Evolutionary conservation across 1,284 basidiomycete genomes (phyloP), one percentile per base, ranked within the genome.

Genomic region (Uromyces viciae-fabae): DNA sequence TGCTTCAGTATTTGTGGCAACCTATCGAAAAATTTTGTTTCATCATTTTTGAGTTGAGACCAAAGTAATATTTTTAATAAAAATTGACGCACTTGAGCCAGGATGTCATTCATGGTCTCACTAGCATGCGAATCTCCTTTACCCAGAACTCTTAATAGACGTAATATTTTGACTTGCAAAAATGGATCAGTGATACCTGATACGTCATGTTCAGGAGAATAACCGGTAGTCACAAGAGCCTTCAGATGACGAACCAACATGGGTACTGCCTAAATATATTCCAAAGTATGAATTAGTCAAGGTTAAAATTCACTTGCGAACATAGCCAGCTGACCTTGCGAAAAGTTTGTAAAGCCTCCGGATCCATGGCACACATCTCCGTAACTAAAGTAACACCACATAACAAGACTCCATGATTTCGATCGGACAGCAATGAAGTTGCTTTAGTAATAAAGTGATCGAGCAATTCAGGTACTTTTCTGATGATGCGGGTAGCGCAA

Each of bases 171-270:
- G 85, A 96, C 92, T 87, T 99, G 96, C 19, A 99, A 88, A 89
- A 99, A 99, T 1, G 97, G 97, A 86, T 99, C 97, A 33, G 96
- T 98, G 86, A 99, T 96, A 40, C 97, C 97, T 38, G 94, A 94
- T n/a, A 99, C 97, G 84, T 99, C 97, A 85, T 99, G 97, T 86
- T 99, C 97, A 31, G 97, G 96, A 83, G 94, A 97, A 87, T 98
- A 98, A 25, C 96, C 96, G 0, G 96, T 98, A 0, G 96, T 95
- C 69, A 95, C 94, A 66, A 99, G 88, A 2, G 94, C 93, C 86
- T 99, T 99, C 83, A 99, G 90, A 85, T 98, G 95, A 83, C 95
- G 92, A 68, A 99, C 95, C 25, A 99, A 91, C 11, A 96, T 88
- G 1, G 94, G 93, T 2, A 98, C 95, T 69, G 93, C 94, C 92